These are phyloP conservation scores for Chrysochromulina tobinii DNA, from an alignment of 78 protist species.

Conservation along the genomic window DNA sequence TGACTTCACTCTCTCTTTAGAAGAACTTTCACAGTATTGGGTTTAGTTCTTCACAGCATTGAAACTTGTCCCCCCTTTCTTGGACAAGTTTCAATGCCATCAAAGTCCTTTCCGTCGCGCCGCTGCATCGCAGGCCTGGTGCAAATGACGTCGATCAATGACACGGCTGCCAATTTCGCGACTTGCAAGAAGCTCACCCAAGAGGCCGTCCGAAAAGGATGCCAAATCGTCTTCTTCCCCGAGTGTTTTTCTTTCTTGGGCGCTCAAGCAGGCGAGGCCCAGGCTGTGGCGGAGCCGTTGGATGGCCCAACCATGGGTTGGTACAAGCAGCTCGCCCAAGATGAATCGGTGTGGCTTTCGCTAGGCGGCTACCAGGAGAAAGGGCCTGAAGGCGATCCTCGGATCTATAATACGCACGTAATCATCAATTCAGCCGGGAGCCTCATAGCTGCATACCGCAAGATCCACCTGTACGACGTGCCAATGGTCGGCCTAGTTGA, in stretches of 20 bases:
- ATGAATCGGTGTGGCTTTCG: slow-evolving; percentile 47
- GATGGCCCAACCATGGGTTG: not conserved
- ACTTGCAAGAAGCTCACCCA: not conserved
- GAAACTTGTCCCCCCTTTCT: too few relatives aligned
- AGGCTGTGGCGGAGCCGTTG: not conserved
- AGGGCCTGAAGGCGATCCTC: not conserved
- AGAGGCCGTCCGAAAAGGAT: not conserved
- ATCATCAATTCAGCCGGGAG: slow-evolving; percentile 46
- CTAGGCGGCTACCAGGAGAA: slow-evolving; percentile 65
- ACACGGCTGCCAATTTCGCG: not conserved
- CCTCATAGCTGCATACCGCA: slow-evolving; percentile 45
- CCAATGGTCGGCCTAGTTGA: slow-evolving; percentile 21
- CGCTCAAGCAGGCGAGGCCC: not conserved
- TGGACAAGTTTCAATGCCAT: too few relatives aligned
- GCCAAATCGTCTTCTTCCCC: slow-evolving; percentile 53
- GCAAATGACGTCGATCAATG: not conserved
- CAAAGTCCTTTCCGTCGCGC: too few relatives aligned
- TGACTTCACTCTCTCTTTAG: too few relatives aligned
- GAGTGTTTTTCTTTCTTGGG: slow-evolving; percentile 52
- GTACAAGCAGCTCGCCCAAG: slow-evolving; percentile 30
- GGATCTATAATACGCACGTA: slow-evolving; percentile 51
- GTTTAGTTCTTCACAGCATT: too few relatives aligned
- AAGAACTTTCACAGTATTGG: too few relatives aligned
- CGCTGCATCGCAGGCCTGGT: not conserved
- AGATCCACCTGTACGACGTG: slow-evolving; percentile 64